Evolutionary conservation across 1,284 basidiomycete species (phyloP), one percentile per base, ranked within the genome.

Genomic region (Boletus subluridellus): DNA sequence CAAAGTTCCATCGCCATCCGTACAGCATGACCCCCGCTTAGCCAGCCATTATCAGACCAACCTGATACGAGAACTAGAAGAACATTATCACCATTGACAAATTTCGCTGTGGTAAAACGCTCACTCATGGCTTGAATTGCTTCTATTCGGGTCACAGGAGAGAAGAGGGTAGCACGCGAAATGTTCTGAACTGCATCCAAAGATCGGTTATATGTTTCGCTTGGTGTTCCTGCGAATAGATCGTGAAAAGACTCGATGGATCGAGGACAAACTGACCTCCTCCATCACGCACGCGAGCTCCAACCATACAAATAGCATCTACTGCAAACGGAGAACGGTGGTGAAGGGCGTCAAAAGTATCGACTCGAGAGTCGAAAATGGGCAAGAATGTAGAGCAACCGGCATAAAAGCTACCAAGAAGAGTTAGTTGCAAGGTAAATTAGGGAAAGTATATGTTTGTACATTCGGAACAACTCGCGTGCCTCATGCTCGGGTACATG

Each of bases 1-100:
- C 89, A 89, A 57, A 95, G 80, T 69, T 96, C 94, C 77, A 95
- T 85, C 24, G 92, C 94, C 92, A 96, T 94, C 55, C 94, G 83
- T 17, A 95, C 92, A 17, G 94, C 94, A 74, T 95, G 93, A 6
- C 92, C 92, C 7, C 92, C 91, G 63, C 90, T 90, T 28, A 95
- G 74, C 94, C 94, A 96, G 2, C 92, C 93, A 65, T 92, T 91
- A 64, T 94, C 91, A 14, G 90, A 92, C 89, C 93, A 95, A 8
- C 92, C 92, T 28, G 93, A 89, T 15, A 95, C 85, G 51, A 95
- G 79, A 55, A 94, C 91, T 93, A 52, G 15, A 53, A 42, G 15
- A 50, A 58, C 21, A 61, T 63, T 46, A 63, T 56, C 58, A 58
- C 54, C 12, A 10, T 38, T 3, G 17, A 49, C 51, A 50, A 48